Conservation (phyloP, 768 basidiomycete genomes). For the Leccinum ochraceum region DNA sequence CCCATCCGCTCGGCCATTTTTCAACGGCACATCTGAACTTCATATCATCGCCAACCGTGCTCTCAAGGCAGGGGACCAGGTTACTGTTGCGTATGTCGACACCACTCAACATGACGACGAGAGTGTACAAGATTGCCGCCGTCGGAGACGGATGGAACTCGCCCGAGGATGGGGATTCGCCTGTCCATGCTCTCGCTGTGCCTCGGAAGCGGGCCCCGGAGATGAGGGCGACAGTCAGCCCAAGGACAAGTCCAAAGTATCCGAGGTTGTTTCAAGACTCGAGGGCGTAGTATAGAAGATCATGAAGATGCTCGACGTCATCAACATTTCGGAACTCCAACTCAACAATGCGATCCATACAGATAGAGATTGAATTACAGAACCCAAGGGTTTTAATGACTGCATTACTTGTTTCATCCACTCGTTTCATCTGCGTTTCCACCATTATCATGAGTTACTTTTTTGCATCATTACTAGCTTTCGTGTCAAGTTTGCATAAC, state of each 20-base stretch:
- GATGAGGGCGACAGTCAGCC: conserved; percentile 35
- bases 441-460: not conserved
- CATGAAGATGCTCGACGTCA: not conserved
- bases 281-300: conserved; percentile 23
- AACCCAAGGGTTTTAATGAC: not conserved
- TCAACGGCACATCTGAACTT: conserved; percentile 69
- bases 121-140: conserved; percentile 52
- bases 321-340: not conserved
- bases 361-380: not conserved
- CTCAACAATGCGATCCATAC: not conserved
- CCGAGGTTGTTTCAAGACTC: conserved; percentile 35
- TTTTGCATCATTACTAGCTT: not conserved
- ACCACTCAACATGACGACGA: conserved; percentile 57
- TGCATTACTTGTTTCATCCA: not conserved
- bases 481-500: conserved; percentile 8
- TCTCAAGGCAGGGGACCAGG: conserved; percentile 73
- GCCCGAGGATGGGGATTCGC: conserved; percentile 83
- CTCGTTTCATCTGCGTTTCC: not conserved
- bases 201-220: conserved; percentile 45
- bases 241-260: conserved; percentile 54
- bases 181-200: conserved; percentile 69
- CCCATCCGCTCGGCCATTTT: conserved; percentile 66
- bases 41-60: conserved; percentile 65
- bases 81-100: conserved; percentile 78
- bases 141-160: conserved; percentile 69